phyloP scores from a whole-genome alignment of 2,329 filamentous ascomycete genomes.

The Fusarium burgessii region DNA sequence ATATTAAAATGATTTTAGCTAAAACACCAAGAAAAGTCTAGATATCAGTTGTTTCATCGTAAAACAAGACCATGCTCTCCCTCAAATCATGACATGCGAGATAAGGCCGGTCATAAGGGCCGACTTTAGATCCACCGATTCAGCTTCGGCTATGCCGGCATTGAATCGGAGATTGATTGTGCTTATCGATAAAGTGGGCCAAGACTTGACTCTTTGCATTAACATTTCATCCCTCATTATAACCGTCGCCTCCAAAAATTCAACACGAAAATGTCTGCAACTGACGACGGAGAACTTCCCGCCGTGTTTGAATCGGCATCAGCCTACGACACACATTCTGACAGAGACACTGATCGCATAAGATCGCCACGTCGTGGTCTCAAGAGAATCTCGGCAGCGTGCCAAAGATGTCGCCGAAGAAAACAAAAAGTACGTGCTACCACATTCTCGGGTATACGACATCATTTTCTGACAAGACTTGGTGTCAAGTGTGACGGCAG shows the following conservation, averaged over 20 bases:
- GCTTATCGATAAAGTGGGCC: conserved; percentile 19
- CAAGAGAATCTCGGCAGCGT: conserved; percentile 38
- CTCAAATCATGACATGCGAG: not conserved
- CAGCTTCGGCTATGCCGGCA: conserved; percentile 18
- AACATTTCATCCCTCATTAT: conserved; percentile 3
- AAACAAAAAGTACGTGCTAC: conserved; percentile 39
- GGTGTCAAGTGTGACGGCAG: conserved; percentile 36
- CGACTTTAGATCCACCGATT: conserved; percentile 6
- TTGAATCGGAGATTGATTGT: conserved; percentile 16
- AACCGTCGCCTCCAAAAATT: not conserved
- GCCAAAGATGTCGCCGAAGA: conserved; percentile 39
- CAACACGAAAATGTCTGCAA: conserved; percentile 15
- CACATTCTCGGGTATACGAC: not conserved
- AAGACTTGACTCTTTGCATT: conserved; percentile 9
- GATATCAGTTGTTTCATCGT: not conserved
- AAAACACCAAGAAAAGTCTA: not conserved
- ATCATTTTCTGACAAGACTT: not conserved
- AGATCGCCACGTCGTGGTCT: conserved; percentile 32
- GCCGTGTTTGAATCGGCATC: conserved; percentile 15
- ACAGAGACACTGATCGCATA: conserved; percentile 14
- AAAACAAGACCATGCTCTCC: not conserved
- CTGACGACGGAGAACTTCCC: conserved; percentile 29
- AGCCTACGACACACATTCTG: conserved; percentile 22
- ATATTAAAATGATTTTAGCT: no score
- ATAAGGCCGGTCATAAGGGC: conserved; percentile 2